Percentiles rank a stretch among this genome's conserved stretches.
These are phyloP conservation scores for Cordyceps farinosa DNA, from an alignment of 2,329 filamentous ascomycete genomes.

Conservation along the genomic window DNA sequence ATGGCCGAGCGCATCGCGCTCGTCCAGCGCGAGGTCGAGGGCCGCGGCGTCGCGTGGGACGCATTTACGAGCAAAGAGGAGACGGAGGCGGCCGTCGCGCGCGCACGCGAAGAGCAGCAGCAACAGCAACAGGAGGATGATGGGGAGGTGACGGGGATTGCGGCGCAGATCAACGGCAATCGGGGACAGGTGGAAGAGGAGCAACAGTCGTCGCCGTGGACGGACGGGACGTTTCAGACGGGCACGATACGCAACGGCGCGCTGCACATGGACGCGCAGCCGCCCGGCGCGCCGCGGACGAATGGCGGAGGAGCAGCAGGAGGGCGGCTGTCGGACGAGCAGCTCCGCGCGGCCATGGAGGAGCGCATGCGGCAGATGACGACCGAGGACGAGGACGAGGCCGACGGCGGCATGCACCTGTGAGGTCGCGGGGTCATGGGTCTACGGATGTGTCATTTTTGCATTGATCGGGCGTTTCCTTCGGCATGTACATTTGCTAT, in stretches of 20 bases:
- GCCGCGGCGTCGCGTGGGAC: constrained; percentile 52
- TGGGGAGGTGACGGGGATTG: background rate
- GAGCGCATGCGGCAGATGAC: constrained; percentile 48
- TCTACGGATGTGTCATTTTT: too few relatives aligned
- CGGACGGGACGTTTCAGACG: constrained; percentile 61
- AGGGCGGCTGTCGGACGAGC: constrained; percentile 54
- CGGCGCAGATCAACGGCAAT: background rate
- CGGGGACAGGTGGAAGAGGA: too few relatives aligned
- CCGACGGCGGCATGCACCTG: constrained; percentile 62
- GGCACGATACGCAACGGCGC: constrained; percentile 53
- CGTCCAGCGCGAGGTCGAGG: constrained; percentile 61
- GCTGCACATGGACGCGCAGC: constrained; percentile 40
- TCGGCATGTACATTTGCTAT: too few relatives aligned
- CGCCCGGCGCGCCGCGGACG: background rate
- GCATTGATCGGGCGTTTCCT: too few relatives aligned
- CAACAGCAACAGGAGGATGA: background rate
- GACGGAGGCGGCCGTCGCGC: constrained; percentile 22
- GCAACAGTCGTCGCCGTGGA: constrained; percentile 47
- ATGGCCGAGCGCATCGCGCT: constrained; percentile 64
- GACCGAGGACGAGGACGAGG: constrained; percentile 42
- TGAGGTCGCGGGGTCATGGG: constrained; percentile 30
- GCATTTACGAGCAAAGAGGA: constrained; percentile 50
- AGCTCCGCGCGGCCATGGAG: constrained; percentile 54
- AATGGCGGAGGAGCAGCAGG: constrained; percentile 27
- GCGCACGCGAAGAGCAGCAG: constrained; percentile 11